Conservation (phyloP, 106 monocot species). For the Acorus gramineus region DNA sequence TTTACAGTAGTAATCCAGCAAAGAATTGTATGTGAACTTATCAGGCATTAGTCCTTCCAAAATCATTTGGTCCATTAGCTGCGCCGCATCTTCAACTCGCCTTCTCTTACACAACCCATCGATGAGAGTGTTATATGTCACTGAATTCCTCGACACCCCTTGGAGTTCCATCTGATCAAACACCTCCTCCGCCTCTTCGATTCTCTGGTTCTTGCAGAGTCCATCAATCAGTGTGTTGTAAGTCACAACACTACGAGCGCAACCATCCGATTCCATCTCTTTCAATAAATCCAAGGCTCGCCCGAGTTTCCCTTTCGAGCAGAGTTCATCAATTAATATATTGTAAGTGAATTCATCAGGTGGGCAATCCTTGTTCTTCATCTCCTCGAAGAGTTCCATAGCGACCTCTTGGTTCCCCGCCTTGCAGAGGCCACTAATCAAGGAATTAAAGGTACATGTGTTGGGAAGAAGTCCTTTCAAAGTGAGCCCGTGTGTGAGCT, state of each 20-base stretch:
- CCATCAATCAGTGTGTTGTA: conserved; percentile 84
- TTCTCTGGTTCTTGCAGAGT: conserved; percentile 67
- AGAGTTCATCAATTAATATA: conserved; percentile 65
- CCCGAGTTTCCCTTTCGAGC: conserved; percentile 34
- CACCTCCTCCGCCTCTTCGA: conserved; percentile 76
- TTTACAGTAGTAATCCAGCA: conserved; percentile 57
- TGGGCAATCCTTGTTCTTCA: conserved; percentile 61
- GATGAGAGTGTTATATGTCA: conserved; percentile 66
- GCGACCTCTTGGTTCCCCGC: conserved; percentile 39
- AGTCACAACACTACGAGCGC: conserved; percentile 61
- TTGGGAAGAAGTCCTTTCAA: conserved; percentile 60
- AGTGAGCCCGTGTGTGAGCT: conserved; percentile 53
- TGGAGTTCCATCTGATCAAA: conserved; percentile 81
- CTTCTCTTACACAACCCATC: conserved; percentile 72
- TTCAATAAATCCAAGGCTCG: conserved; percentile 62
- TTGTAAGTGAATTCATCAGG: conserved; percentile 84
- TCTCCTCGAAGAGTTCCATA: conserved; percentile 63
- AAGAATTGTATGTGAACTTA: conserved; percentile 55
- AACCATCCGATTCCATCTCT: conserved; percentile 75
- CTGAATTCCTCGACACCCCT: conserved; percentile 67
- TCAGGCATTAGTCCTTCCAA: conserved; percentile 67
- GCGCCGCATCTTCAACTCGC: conserved; percentile 63
- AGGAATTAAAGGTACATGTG: conserved; percentile 65
- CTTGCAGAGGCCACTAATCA: conserved; percentile 69
- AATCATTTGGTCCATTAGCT: conserved; percentile 85